These are phyloP conservation scores for Trapa bicornis DNA, from an alignment of 345 rosid species.

Conservation along the genomic window DNA sequence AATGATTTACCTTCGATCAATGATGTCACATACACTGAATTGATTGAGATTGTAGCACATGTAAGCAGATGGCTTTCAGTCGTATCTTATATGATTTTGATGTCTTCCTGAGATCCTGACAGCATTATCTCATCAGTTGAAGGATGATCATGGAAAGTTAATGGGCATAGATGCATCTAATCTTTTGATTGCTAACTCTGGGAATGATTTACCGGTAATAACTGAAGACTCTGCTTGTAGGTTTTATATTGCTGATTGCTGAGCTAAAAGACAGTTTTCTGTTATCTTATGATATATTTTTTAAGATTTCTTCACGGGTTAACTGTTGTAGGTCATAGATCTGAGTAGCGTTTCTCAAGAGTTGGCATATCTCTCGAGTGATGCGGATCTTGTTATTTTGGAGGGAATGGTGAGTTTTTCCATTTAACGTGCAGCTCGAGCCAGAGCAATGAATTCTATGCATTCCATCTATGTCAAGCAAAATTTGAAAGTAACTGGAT, in stretches of 20 bases:
- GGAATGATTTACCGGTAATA: slow-evolving; percentile 94
- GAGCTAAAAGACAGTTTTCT: neutral
- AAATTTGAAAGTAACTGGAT: neutral
- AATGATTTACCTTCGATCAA: slow-evolving; percentile 96
- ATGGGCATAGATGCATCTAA: slow-evolving; percentile 75
- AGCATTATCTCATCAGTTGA: slow-evolving; percentile 42
- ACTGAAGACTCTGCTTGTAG: neutral
- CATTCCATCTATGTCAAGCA: neutral
- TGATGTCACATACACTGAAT: slow-evolving; percentile 80
- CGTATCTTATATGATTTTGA: slow-evolving; percentile 6
- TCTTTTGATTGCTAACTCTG: slow-evolving; percentile 84
- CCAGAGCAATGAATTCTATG: neutral
- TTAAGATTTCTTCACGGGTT: slow-evolving; percentile 2
- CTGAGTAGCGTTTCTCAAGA: slow-evolving; percentile 79
- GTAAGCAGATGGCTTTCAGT: slow-evolving; percentile 21
- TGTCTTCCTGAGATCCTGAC: slow-evolving; percentile 8
- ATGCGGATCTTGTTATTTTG: slow-evolving; percentile 82
- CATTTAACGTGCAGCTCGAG: neutral
- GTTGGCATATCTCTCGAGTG: slow-evolving; percentile 70
- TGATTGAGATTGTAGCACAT: slow-evolving; percentile 73
- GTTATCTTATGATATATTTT: neutral
- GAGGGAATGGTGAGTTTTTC: slow-evolving; percentile 88
- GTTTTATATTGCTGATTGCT: neutral
- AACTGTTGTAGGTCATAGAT: slow-evolving; percentile 73
- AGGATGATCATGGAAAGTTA: slow-evolving; percentile 69